phyloP scores from a whole-genome alignment of 768 basidiomycete species.

The Leccinum ochraceum region DNA sequence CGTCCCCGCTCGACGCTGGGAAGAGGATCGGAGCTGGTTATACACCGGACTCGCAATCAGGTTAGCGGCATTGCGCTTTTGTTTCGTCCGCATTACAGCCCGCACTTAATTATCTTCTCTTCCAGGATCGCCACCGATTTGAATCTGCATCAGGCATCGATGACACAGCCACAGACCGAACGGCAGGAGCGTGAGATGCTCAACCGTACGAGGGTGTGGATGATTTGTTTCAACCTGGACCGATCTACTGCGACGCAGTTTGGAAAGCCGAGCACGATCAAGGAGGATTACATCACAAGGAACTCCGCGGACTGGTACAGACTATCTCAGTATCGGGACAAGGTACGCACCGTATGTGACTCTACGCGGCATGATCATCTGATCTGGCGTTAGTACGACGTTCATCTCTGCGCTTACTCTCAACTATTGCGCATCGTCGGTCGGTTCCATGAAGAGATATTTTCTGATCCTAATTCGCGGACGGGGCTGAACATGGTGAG shows the following conservation, averaged over 20 bases:
- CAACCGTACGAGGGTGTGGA: constrained; percentile 86
- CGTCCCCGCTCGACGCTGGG: constrained; percentile 81
- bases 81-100: not conserved
- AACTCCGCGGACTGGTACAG: constrained; percentile 77
- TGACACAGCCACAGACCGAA: constrained; percentile 65
- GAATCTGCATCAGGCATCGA: constrained; percentile 73
- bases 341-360: constrained; percentile 37
- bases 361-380: not conserved
- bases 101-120: not conserved
- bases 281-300: constrained; percentile 79
- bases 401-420: constrained; percentile 76
- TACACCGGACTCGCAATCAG: constrained; percentile 87
- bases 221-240: constrained; percentile 89
- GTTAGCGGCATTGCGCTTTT: constrained; percentile 31
- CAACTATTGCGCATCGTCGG: constrained; percentile 68
- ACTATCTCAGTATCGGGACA: constrained; percentile 59
- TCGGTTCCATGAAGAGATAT: constrained; percentile 75
- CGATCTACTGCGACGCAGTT: constrained; percentile 86
- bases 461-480: constrained; percentile 66
- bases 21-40: constrained; percentile 89
- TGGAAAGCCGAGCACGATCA: constrained; percentile 86
- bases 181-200: constrained; percentile 79
- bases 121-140: constrained; percentile 83
- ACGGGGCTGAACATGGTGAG: constrained; percentile 69
- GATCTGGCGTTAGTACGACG: constrained; percentile 53